Conservation (phyloP, 306 rosid genomes). For the Parietaria judaica region DNA sequence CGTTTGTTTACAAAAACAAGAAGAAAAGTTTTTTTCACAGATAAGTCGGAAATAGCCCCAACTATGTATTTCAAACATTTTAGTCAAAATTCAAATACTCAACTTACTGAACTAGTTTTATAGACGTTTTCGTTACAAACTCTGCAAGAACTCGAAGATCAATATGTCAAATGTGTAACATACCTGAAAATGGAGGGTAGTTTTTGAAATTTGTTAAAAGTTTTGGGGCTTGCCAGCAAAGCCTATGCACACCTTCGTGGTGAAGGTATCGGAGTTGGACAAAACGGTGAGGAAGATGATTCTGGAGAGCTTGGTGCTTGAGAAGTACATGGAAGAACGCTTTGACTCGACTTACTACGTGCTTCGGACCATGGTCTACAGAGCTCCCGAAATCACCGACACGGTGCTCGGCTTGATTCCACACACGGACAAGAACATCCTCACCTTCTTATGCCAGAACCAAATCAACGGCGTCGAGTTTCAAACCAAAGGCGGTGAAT, state of each 20-base stretch:
- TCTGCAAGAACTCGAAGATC: too few species aligned
- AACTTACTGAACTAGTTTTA: too few species aligned
- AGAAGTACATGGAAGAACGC: conserved; percentile 62
- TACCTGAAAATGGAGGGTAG: too few species aligned
- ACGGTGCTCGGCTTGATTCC: conserved; percentile 38
- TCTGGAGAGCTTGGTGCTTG: conserved; percentile 55
- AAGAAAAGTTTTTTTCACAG: too few species aligned
- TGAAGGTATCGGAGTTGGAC: conserved; percentile 45
- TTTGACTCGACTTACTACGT: conserved; percentile 54
- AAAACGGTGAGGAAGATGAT: conserved; percentile 54
- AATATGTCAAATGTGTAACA: too few species aligned
- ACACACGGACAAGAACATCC: conserved; percentile 58
- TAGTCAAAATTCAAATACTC: too few species aligned
- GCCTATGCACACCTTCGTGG: conserved; percentile 38
- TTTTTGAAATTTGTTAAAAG: not conserved
- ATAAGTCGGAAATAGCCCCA: too few species aligned
- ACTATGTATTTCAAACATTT: too few species aligned
- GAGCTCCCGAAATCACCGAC: conserved; percentile 41
- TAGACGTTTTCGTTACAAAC: too few species aligned
- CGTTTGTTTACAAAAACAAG: too few species aligned
- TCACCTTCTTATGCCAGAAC: conserved; percentile 56
- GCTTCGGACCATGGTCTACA: conserved; percentile 54
- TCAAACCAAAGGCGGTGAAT: conserved; percentile 52
- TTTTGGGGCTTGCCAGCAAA: conserved; percentile 27
- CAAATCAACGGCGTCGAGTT: conserved; percentile 60